These are phyloP conservation scores for Suillus americanus DNA, from an alignment of 768 basidiomycete genomes.

Conservation along the genomic window DNA sequence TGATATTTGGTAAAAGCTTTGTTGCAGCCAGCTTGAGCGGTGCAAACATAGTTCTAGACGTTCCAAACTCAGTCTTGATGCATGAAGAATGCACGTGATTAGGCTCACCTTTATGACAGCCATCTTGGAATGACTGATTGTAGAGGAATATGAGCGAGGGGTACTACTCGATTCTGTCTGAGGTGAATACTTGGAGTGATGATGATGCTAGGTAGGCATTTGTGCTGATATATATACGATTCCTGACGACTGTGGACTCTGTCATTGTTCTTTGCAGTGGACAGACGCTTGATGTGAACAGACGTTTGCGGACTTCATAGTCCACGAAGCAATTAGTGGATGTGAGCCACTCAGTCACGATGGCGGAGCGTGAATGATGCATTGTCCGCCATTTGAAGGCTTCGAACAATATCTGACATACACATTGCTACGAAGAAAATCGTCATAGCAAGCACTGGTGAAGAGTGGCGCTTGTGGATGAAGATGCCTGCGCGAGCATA, in stretches of 20 bases:
- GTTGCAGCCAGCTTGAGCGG: slow-evolving; percentile 10
- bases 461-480: too few species aligned
- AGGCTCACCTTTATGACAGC: not conserved
- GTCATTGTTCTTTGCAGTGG: not conserved
- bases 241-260: not conserved
- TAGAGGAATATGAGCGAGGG: not conserved
- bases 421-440: not conserved
- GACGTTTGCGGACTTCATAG: not conserved
- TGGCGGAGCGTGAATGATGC: not conserved
- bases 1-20: slow-evolving; percentile 14
- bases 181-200: not conserved
- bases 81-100: not conserved
- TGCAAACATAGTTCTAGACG: slow-evolving; percentile 17
- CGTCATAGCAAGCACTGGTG: not conserved
- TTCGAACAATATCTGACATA: too few species aligned
- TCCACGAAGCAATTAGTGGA: too few species aligned
- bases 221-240: not conserved
- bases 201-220: not conserved
- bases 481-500: not conserved
- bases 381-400: not conserved
- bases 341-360: not conserved
- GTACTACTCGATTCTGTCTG: not conserved
- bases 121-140: not conserved
- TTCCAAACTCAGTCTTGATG: not conserved
- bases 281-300: not conserved